These are phyloP conservation scores for Geosmithia putterillii DNA, from an alignment of 2,329 filamentous ascomycete species.

Conservation along the genomic window DNA sequence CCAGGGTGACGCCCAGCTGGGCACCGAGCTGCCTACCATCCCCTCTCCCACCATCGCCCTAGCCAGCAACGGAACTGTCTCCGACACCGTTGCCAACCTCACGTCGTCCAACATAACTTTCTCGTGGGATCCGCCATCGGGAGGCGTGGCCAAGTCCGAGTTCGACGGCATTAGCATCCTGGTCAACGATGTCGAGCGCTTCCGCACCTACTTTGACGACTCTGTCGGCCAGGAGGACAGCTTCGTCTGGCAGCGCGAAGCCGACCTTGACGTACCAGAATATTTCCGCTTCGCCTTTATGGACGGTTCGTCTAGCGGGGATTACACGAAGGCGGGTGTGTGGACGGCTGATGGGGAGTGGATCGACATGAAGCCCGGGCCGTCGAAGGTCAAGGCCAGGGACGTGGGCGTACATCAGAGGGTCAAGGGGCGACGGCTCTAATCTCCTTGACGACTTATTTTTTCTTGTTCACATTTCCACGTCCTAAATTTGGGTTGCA, in stretches of 20 bases:
- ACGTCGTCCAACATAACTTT: conserved; percentile 55
- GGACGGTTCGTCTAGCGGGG: conserved; percentile 48
- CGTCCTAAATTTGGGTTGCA: background rate
- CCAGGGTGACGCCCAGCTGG: conserved; percentile 52
- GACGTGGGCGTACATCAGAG: conserved; percentile 1
- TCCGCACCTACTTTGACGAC: conserved; percentile 56
- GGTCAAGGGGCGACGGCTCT: background rate
- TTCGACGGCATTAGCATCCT: conserved; percentile 70
- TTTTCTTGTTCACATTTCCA: background rate
- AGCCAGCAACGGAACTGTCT: too few relatives aligned
- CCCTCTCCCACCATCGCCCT: conserved; percentile 32
- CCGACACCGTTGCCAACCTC: background rate
- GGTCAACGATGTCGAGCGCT: conserved; percentile 78
- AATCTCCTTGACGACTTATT: background rate
- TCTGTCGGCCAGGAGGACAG: conserved; percentile 23
- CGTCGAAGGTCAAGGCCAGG: conserved; percentile 27
- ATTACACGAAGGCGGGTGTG: conserved; percentile 64
- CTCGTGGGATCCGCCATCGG: conserved; percentile 29
- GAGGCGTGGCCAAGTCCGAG: conserved; percentile 18
- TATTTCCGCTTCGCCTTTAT: conserved; percentile 72
- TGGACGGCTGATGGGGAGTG: conserved; percentile 56
- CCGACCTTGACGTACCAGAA: conserved; percentile 37
- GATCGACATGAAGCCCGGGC: conserved; percentile 51
- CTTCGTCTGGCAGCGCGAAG: conserved; percentile 49
- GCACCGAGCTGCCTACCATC: conserved; percentile 47